These are phyloP conservation scores for Papiliotrema terrestris DNA, from an alignment of 1,284 basidiomycete genomes.

Conservation along the genomic window DNA sequence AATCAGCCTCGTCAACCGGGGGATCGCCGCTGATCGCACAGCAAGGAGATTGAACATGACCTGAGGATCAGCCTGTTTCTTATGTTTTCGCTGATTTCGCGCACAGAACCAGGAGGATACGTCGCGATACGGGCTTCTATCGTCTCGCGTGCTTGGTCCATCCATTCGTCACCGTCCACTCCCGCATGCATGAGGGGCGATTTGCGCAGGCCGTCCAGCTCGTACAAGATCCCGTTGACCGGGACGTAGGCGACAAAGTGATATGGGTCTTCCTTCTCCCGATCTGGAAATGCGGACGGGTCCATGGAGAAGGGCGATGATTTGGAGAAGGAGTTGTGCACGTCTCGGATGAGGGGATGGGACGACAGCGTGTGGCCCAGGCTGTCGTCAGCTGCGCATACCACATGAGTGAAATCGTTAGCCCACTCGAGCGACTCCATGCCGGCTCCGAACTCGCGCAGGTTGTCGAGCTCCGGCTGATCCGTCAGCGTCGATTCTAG, in stretches of 20 bases:
- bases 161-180: constrained; percentile 70
- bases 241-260: constrained; percentile 91
- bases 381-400: constrained; percentile 47
- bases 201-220: constrained; percentile 81
- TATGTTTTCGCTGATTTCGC: constrained; percentile 26
- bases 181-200: constrained; percentile 72
- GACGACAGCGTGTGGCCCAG: constrained; percentile 80
- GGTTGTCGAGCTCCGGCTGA: constrained; percentile 62
- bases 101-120: constrained; percentile 76
- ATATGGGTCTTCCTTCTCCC: constrained; percentile 83
- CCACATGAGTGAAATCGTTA: neutral
- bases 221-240: constrained; percentile 74
- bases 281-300: constrained; percentile 52
- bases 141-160: constrained; percentile 72
- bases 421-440: constrained; percentile 68
- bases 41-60: constrained; percentile 88
- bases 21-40: constrained; percentile 72
- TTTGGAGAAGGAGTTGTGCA: constrained; percentile 73
- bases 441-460: constrained; percentile 71
- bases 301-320: constrained; percentile 83
- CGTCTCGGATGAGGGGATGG: constrained; percentile 75
- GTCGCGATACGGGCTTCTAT: constrained; percentile 80
- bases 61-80: constrained; percentile 47
- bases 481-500: neutral
- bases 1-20: constrained; percentile 61